phyloP scores from a whole-genome alignment of 2,329 filamentous ascomycete genomes.

The Ustulina deusta region DNA sequence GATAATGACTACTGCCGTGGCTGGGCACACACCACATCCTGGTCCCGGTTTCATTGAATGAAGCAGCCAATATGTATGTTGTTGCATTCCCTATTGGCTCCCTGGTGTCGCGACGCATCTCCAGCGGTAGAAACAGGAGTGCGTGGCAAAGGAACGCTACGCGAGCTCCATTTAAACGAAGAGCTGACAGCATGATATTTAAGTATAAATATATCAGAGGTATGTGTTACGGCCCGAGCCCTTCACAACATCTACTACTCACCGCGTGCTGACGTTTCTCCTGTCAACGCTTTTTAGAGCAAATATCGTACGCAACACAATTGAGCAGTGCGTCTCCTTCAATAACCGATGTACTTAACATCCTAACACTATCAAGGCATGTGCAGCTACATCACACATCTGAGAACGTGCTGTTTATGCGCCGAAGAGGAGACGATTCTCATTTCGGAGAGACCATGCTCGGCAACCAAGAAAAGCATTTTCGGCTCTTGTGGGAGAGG shows the following conservation, averaged over 20 bases:
- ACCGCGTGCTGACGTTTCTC: not conserved
- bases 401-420: constrained; percentile 54
- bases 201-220: constrained; percentile 40
- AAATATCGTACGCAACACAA: constrained; percentile 38
- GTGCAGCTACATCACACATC: constrained; percentile 57
- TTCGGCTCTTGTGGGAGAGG: constrained; percentile 57
- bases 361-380: constrained; percentile 46
- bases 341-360: constrained; percentile 1
- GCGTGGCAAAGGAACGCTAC: constrained; percentile 40
- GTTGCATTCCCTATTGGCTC: constrained; percentile 43
- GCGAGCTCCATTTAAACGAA: constrained; percentile 25
- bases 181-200: not conserved
- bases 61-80: constrained; percentile 31
- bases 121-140: constrained; percentile 35
- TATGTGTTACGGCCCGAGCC: constrained; percentile 14
- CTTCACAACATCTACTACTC: constrained; percentile 29
- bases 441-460: constrained; percentile 56
- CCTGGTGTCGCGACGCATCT: constrained; percentile 33
- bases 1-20: constrained; percentile 25
- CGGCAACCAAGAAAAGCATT: constrained; percentile 49
- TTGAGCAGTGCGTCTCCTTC: constrained; percentile 24
- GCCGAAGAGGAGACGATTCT: constrained; percentile 55
- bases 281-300: not conserved
- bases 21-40: constrained; percentile 31
- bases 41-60: constrained; percentile 20